Conservation (phyloP, 176 grass and related monocot genomes). For the Raddia distichophylla region DNA sequence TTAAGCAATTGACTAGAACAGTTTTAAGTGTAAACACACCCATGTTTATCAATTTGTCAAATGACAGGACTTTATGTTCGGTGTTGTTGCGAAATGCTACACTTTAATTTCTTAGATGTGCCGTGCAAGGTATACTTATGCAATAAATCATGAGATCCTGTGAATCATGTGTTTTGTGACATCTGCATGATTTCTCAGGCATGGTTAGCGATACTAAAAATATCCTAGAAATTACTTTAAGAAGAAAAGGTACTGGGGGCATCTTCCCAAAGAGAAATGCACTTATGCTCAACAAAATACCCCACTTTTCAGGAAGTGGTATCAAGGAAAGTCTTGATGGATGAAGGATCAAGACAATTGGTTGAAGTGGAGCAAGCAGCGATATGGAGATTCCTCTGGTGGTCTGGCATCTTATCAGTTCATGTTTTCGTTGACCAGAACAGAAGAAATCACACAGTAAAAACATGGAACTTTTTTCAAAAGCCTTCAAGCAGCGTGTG, state of each 20-base stretch:
- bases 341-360: constrained; percentile 75
- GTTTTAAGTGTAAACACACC: neutral
- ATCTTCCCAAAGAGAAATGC: neutral
- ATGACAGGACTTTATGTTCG: neutral
- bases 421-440: constrained; percentile 95
- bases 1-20: neutral
- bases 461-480: neutral
- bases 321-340: constrained; percentile 80
- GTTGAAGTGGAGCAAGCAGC: constrained; percentile 96
- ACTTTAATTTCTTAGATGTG: neutral
- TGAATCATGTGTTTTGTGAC: neutral
- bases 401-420: constrained; percentile 83
- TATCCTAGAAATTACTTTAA: neutral
- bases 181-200: neutral
- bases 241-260: neutral
- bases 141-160: constrained; percentile 12
- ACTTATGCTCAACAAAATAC: neutral
- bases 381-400: constrained; percentile 94
- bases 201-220: constrained; percentile 2
- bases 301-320: constrained; percentile 68
- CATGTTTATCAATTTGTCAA: neutral
- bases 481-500: neutral
- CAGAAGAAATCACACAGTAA: constrained; percentile 81
- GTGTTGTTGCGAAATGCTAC: neutral
- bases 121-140: neutral